A percentile compares a stretch with the other conserved stretches of the same genome.
Conservation (phyloP, 2,329 filamentous ascomycete genomes). For the Neofusicoccum parvum region DNA sequence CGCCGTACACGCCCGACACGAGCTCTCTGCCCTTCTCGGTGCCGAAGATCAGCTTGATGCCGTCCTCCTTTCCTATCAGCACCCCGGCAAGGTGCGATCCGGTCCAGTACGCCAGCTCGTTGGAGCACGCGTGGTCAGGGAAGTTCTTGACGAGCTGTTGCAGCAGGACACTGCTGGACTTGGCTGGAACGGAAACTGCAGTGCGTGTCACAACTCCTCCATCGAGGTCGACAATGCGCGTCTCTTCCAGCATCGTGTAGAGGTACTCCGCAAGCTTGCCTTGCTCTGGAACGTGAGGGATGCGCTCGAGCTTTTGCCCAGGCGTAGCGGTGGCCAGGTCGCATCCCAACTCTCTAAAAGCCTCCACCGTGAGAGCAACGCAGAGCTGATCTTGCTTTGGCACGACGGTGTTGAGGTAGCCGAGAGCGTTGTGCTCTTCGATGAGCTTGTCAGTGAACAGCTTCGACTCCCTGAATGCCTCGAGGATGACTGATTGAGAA, state of each 20-base stretch:
- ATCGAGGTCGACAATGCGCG: slow-evolving; percentile 24
- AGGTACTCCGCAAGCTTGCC: slow-evolving; percentile 25
- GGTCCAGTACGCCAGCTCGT: slow-evolving; percentile 36
- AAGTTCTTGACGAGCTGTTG: slow-evolving; percentile 30
- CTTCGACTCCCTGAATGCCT: slow-evolving; percentile 5
- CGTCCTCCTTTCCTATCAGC: slow-evolving; percentile 41
- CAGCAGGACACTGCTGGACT: slow-evolving; percentile 26
- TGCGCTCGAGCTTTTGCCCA: slow-evolving; percentile 23
- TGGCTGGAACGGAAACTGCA: background rate
- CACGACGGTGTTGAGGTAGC: background rate
- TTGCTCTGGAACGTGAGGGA: slow-evolving; percentile 23
- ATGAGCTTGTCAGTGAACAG: slow-evolving; percentile 14
- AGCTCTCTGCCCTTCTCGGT: slow-evolving; percentile 38
- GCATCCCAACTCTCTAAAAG: slow-evolving; percentile 29
- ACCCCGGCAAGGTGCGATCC: slow-evolving; percentile 42
- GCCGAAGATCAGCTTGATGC: slow-evolving; percentile 44
- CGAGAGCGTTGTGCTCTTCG: background rate
- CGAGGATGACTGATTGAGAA: background rate
- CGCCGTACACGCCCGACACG: slow-evolving; percentile 39
- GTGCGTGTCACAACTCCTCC: slow-evolving; percentile 15
- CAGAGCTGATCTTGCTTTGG: slow-evolving; percentile 23
- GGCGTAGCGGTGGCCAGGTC: slow-evolving; percentile 20
- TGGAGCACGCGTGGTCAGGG: slow-evolving; percentile 37
- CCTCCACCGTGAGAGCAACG: slow-evolving; percentile 30
- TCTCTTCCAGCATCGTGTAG: slow-evolving; percentile 26